Conservation (phyloP, 495 filamentous ascomycete species). For the Endocarpon pusillum region DNA sequence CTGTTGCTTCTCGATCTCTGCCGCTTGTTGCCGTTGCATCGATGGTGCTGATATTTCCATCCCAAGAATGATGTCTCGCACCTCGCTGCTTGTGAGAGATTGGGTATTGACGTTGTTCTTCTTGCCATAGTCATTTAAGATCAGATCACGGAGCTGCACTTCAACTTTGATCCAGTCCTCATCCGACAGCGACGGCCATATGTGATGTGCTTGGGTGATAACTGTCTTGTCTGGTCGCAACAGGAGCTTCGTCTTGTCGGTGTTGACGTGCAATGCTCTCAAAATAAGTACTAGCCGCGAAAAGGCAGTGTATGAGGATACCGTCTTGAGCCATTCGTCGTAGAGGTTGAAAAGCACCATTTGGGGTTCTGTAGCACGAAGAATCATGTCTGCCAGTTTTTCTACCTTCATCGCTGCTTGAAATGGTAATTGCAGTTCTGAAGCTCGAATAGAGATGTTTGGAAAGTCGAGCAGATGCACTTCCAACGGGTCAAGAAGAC, state of each 20-base stretch:
- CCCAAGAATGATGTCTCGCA: constrained; percentile 95
- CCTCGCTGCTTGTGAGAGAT: constrained; percentile 88
- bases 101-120: constrained; percentile 99
- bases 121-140: constrained; percentile 97
- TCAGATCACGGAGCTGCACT: constrained; percentile 85
- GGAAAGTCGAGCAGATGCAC: constrained; percentile 97
- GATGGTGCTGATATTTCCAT: constrained; percentile 99
- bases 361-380: constrained; percentile 92
- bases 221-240: constrained; percentile 96
- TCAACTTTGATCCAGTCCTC: constrained; percentile 99
- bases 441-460: constrained; percentile 97
- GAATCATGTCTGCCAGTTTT: constrained; percentile 97
- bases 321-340: constrained; percentile 97
- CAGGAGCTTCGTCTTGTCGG: constrained; percentile 95
- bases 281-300: constrained; percentile 91
- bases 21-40: constrained; percentile 95
- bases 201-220: constrained; percentile 96
- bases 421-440: constrained; percentile 94
- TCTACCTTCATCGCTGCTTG: constrained; percentile 99
- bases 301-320: constrained; percentile 97
- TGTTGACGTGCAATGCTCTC: constrained; percentile 90
- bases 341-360: constrained; percentile 99
- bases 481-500: constrained; percentile 91
- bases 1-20: constrained; percentile 98
- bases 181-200: constrained; percentile 89